phyloP scores from a whole-genome alignment of 495 filamentous ascomycete species.

The Tuber aestivum region DNA sequence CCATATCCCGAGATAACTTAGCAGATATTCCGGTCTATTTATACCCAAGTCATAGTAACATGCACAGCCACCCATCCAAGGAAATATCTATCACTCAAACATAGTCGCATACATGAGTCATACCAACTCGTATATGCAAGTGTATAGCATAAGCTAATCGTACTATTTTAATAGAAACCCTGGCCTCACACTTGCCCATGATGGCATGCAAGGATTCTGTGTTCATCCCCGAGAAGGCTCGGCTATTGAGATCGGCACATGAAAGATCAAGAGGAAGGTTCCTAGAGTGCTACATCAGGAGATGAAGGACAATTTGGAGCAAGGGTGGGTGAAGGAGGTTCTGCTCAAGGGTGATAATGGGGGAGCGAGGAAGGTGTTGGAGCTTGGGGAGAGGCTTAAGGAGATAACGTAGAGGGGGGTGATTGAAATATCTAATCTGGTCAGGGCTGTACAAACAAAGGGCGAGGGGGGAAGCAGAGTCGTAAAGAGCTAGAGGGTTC shows the following conservation, averaged over 20 bases:
- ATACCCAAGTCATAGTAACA: too few relatives aligned
- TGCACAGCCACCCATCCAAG: too few relatives aligned
- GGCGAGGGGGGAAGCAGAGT: constrained; percentile 17
- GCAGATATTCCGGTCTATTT: too few relatives aligned
- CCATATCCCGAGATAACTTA: too few relatives aligned
- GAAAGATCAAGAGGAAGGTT: constrained; percentile 64
- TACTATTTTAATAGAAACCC: too few relatives aligned
- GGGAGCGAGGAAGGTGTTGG: constrained; percentile 51
- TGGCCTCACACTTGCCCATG: too few relatives aligned
- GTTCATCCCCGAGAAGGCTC: constrained; percentile 68
- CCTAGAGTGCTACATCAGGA: constrained; percentile 70
- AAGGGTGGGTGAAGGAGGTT: constrained; percentile 72
- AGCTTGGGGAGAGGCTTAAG: constrained; percentile 60
- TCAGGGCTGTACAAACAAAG: constrained; percentile 76
- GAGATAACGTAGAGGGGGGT: constrained; percentile 41
- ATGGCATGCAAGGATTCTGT: constrained; percentile 78
- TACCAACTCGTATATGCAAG: too few relatives aligned
- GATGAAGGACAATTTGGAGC: constrained; percentile 72
- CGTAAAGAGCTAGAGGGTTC: too few relatives aligned
- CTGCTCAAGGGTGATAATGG: constrained; percentile 55
- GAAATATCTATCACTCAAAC: too few relatives aligned
- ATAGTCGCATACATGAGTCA: too few relatives aligned
- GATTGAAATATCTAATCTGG: constrained; percentile 82
- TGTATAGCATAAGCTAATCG: too few relatives aligned
- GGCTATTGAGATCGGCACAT: constrained; percentile 61